A percentile compares a stretch with the other conserved stretches of the same genome.
phyloP scores from a whole-genome alignment of 805 yeast genomes.

The Candida yuanshanica region DNA sequence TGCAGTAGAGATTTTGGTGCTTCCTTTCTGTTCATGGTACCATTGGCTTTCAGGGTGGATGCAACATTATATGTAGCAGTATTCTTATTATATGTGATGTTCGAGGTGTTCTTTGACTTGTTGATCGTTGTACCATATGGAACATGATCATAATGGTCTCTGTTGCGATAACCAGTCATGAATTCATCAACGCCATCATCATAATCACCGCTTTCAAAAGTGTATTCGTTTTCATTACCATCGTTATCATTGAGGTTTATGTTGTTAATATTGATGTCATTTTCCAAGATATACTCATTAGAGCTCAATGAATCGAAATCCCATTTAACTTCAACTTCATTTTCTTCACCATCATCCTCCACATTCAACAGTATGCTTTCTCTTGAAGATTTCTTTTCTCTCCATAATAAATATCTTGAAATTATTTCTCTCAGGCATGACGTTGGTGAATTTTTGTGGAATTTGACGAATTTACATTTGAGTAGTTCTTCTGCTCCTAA shows the following conservation, averaged over 20 bases:
- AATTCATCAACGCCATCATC: constrained; percentile 26
- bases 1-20: constrained; percentile 71
- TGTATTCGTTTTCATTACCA: constrained; percentile 20
- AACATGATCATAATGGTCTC: constrained; percentile 9
- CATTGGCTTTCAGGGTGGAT: constrained; percentile 22
- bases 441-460: constrained; percentile 56
- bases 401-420: constrained; percentile 64
- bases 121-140: constrained; percentile 19
- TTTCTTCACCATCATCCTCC: constrained; percentile 37
- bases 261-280: constrained; percentile 47
- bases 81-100: constrained; percentile 24
- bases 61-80: constrained; percentile 25
- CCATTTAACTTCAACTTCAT: constrained; percentile 61
- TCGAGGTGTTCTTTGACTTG: constrained; percentile 11
- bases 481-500: constrained; percentile 80
- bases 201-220: constrained; percentile 16
- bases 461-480: constrained; percentile 66
- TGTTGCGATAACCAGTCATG: constrained; percentile 21
- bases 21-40: constrained; percentile 33
- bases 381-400: constrained; percentile 58
- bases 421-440: constrained; percentile 65
- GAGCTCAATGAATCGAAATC: constrained; percentile 81
- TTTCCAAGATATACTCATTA: constrained; percentile 66
- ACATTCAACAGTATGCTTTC: constrained; percentile 40
- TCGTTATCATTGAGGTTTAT: constrained; percentile 23